Conservation (phyloP, 352 stramenopile species). For the Pythium pyrilobum region DNA sequence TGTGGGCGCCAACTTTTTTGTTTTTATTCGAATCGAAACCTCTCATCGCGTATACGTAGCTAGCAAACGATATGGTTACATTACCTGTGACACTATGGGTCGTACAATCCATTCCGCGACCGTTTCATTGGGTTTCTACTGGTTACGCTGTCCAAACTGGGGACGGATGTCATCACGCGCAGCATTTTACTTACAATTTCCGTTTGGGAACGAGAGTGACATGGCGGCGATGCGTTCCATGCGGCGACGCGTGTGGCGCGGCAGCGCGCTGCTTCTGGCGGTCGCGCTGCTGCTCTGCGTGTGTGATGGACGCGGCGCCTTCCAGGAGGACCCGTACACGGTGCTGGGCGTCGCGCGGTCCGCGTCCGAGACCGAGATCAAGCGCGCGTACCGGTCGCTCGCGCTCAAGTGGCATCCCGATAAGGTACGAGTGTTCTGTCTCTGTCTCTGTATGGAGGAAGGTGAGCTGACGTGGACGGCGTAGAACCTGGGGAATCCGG, state of each 20-base stretch:
- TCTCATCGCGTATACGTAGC: too few relatives aligned
- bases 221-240: not conserved
- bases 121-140: too few relatives aligned
- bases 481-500: slow-evolving; percentile 54
- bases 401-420: slow-evolving; percentile 90
- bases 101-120: too few relatives aligned
- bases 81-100: too few relatives aligned
- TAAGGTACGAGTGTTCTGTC: slow-evolving; percentile 41
- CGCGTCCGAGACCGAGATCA: slow-evolving; percentile 72
- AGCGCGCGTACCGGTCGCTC: slow-evolving; percentile 78
- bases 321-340: slow-evolving; percentile 65
- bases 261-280: not conserved
- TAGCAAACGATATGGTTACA: too few relatives aligned
- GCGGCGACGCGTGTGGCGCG: not conserved
- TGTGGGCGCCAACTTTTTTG: too few relatives aligned
- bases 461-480: not conserved
- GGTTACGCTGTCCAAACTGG: too few relatives aligned
- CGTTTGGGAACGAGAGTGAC: not conserved
- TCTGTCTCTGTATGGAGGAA: not conserved
- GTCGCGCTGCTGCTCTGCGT: slow-evolving; percentile 3
- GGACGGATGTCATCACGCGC: too few relatives aligned
- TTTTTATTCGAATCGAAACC: too few relatives aligned
- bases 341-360: slow-evolving; percentile 57
- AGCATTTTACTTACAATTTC: too few relatives aligned
- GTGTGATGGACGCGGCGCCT: not conserved